A percentile compares a stretch with the other conserved stretches of the same genome.
Evolutionary conservation across 768 basidiomycete genomes (phyloP).

Genomic region (Rubroboletus satanas): DNA sequence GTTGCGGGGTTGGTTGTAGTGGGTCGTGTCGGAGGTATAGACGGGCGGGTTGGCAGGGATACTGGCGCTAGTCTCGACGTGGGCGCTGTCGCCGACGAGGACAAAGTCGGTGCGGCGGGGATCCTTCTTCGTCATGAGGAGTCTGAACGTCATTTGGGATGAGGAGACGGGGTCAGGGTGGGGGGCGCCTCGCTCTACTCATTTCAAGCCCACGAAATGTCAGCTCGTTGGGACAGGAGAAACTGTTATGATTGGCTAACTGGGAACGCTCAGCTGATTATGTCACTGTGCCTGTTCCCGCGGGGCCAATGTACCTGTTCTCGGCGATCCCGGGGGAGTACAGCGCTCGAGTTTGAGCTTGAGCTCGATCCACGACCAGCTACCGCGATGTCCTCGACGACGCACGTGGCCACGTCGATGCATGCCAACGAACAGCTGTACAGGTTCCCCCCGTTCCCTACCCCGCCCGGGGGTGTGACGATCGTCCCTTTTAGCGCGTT

Average conservation of each 20-base stretch:
- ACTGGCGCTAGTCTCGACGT: fast-evolving
- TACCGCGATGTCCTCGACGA: background rate
- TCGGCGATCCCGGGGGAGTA: no score
- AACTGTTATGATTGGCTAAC: no score
- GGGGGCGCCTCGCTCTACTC: background rate
- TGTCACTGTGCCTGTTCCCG: background rate
- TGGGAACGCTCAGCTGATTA: conserved; percentile 2
- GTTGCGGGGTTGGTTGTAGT: conserved; percentile 1
- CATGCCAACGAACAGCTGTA: background rate
- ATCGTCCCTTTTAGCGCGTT: conserved; percentile 45
- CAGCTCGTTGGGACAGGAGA: background rate
- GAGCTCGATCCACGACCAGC: background rate
- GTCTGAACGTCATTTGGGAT: conserved; percentile 17
- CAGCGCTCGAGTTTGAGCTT: background rate
- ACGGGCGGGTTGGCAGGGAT: background rate
- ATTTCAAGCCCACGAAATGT: background rate
- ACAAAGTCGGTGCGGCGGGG: conserved; percentile 26
- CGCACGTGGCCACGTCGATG: no score
- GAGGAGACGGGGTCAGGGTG: no score
- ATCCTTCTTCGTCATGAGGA: conserved; percentile 23
- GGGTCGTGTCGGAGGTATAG: conserved; percentile 20
- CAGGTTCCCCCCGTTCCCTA: conserved; percentile 49
- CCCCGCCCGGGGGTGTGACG: conserved; percentile 35
- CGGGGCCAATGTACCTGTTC: no score
- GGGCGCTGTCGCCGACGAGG: background rate